Evolutionary conservation across 495 filamentous ascomycete genomes (phyloP).

Genomic region (Choiromyces venosus): DNA sequence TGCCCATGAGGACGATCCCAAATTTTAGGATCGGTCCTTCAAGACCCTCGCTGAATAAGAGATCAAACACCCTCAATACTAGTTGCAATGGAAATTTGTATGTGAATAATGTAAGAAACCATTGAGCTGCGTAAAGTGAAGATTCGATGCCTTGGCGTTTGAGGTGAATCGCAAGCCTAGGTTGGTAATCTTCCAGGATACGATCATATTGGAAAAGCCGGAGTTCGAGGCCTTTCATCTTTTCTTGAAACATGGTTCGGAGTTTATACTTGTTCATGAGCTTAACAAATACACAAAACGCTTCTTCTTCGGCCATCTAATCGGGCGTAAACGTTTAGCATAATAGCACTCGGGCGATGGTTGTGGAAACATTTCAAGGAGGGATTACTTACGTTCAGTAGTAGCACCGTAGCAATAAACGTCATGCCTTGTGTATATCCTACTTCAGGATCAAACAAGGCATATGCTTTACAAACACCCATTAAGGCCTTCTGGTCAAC

Average conservation of each 20-base stretch:
- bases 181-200: conserved; percentile 87
- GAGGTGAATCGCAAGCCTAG: conserved; percentile 90
- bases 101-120: conserved; percentile 98
- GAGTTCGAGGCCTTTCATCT: conserved; percentile 93
- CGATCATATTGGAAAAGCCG: conserved; percentile 93
- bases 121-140: conserved; percentile 93
- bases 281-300: conserved; percentile 85
- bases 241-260: conserved; percentile 86
- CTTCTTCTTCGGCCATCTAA: conserved; percentile 95
- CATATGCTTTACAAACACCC: conserved; percentile 95
- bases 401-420: conserved; percentile 92
- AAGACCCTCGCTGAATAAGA: conserved; percentile 90
- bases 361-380: neutral
- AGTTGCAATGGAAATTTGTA: conserved; percentile 96
- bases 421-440: conserved; percentile 99
- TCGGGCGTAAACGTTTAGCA: conserved; percentile 18
- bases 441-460: conserved; percentile 86
- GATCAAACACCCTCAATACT: conserved; percentile 91
- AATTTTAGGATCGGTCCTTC: conserved; percentile 88
- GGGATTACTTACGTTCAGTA: conserved; percentile 72
- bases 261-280: conserved; percentile 96
- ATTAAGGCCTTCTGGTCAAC: conserved; percentile 91
- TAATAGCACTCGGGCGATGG: neutral
- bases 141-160: conserved; percentile 79
- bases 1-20: conserved; percentile 89